Percentiles rank a stretch among this genome's conserved stretches.
These are phyloP conservation scores for Climacium dendroides DNA, from an alignment of 225 moss, liverwort and hornwort genomes.

Conservation along the genomic window DNA sequence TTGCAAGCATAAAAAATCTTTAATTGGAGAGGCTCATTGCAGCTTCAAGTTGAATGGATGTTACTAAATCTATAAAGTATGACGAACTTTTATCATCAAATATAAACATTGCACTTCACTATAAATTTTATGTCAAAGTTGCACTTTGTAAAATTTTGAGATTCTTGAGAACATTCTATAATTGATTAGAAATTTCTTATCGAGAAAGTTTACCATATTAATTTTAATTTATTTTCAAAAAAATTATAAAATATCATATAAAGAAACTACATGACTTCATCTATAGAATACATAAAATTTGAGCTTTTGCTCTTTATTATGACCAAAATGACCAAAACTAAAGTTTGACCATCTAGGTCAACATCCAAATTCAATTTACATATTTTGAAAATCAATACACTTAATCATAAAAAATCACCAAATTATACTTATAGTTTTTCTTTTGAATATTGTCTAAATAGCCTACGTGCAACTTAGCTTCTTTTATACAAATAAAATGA, in stretches of 20 bases:
- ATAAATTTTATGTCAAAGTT: neutral
- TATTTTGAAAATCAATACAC: neutral
- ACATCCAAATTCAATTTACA: neutral
- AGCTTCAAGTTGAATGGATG: neutral
- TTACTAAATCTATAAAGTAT: neutral
- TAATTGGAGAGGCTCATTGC: neutral
- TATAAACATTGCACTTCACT: neutral
- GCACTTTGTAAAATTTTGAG: neutral
- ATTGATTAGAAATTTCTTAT: neutral
- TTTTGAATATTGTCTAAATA: neutral
- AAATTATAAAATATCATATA: neutral
- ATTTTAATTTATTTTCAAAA: neutral
- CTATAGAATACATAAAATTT: neutral
- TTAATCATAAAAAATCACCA: neutral
- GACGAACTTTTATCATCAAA: neutral
- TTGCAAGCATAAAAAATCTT: neutral
- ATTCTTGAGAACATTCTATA: neutral
- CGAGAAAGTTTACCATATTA: neutral
- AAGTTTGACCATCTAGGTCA: neutral
- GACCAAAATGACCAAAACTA: neutral
- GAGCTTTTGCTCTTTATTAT: neutral
- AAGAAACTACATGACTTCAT: neutral
- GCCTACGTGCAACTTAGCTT: rapidly evolving
- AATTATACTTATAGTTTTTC: neutral
- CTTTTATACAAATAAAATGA: neutral